Conservation (phyloP, 1,284 basidiomycete genomes). For the Trametes sp. region DNA sequence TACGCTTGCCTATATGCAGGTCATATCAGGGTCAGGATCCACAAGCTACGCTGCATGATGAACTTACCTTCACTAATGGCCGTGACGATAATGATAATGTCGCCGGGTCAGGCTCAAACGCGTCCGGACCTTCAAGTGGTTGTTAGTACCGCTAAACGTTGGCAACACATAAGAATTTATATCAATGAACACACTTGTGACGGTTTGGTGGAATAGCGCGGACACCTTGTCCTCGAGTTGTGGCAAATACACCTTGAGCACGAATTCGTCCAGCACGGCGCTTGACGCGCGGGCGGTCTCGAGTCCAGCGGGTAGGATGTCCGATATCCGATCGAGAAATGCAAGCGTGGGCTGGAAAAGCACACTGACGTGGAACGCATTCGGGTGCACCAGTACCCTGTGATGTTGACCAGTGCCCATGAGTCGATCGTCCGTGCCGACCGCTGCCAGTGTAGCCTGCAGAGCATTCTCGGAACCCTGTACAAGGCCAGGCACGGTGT, state of each 20-base stretch:
- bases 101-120: constrained; percentile 80
- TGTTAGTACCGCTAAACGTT: constrained; percentile 9
- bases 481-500: constrained; percentile 94
- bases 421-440: constrained; percentile 75
- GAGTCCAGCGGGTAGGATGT: constrained; percentile 76
- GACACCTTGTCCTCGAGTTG: constrained; percentile 96
- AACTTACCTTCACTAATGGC: constrained; percentile 80
- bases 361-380: constrained; percentile 95
- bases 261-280: constrained; percentile 91
- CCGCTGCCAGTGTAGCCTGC: constrained; percentile 65
- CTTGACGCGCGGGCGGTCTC: constrained; percentile 79
- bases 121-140: constrained; percentile 69
- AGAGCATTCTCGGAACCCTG: constrained; percentile 70
- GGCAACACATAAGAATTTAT: no score
- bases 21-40: not conserved
- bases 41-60: not conserved
- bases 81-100: constrained; percentile 69
- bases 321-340: constrained; percentile 80
- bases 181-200: constrained; percentile 62
- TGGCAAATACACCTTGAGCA: constrained; percentile 91
- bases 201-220: constrained; percentile 85
- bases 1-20: constrained; percentile 67
- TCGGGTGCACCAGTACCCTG: constrained; percentile 86
- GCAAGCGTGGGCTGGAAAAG: constrained; percentile 93
- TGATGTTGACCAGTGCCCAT: constrained; percentile 81